Evolutionary conservation across 176 grass and related monocot genomes (phyloP).

Genomic region (Rhynchospora breviuscula): DNA sequence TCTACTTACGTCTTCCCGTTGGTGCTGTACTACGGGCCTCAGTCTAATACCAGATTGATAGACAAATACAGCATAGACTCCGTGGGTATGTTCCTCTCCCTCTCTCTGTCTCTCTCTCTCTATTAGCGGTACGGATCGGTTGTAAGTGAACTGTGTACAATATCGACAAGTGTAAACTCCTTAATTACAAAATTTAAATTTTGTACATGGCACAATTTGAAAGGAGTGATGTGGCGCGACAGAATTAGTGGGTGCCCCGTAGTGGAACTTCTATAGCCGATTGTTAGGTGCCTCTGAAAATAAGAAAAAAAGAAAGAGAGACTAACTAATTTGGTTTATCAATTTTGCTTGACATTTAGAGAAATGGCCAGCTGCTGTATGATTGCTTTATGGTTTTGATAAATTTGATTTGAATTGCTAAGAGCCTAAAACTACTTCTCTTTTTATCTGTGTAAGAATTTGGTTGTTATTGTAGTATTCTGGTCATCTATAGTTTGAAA

Average conservation of each 20-base stretch:
- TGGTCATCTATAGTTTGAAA: background rate
- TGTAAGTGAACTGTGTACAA: background rate
- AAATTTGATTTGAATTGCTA: background rate
- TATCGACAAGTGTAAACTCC: no score
- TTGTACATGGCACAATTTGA: no score
- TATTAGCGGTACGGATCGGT: background rate
- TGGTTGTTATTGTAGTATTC: background rate
- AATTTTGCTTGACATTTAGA: background rate
- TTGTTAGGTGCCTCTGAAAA: background rate
- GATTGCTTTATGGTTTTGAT: background rate
- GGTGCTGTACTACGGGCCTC: background rate
- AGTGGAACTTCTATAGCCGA: background rate
- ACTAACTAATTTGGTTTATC: background rate
- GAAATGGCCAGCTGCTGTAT: background rate
- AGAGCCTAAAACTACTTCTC: background rate
- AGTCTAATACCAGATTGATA: background rate
- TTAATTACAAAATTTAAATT: no score
- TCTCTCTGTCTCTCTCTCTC: background rate
- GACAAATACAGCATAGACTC: background rate
- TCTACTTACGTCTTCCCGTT: no score
- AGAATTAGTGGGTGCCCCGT: no score
- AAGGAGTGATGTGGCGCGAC: no score
- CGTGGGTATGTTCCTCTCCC: background rate
- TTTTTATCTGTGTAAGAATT: background rate
- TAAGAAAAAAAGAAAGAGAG: background rate